These are phyloP conservation scores for Nitzschia inconspicua DNA, from an alignment of 108 stramenopile genomes.

Conservation along the genomic window DNA sequence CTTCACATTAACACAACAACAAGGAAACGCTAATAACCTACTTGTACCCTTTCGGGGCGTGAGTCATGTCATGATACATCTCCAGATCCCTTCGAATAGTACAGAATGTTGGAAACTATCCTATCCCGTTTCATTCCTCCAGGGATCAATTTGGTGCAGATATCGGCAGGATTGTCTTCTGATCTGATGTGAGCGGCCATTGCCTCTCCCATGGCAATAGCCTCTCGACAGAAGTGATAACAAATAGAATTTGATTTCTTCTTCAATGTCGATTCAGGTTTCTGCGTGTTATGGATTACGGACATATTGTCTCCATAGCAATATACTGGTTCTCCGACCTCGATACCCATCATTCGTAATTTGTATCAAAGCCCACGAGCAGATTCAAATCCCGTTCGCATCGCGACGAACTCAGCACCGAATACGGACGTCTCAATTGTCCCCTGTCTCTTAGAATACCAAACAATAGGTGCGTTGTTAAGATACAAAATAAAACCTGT, in stretches of 20 bases:
- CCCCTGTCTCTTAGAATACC: constrained; percentile 48
- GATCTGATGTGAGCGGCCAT: too few relatives aligned
- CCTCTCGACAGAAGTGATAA: constrained; percentile 43
- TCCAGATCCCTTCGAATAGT: too few relatives aligned
- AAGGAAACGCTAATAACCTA: too few relatives aligned
- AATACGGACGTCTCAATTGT: constrained; percentile 57
- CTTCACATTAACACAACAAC: too few relatives aligned
- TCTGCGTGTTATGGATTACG: constrained; percentile 28
- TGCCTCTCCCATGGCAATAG: constrained; percentile 26
- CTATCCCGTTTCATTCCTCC: too few relatives aligned
- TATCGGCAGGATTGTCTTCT: too few relatives aligned
- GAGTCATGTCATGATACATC: too few relatives aligned
- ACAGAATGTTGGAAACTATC: too few relatives aligned
- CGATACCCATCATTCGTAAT: constrained; percentile 53
- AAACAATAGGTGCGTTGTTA: constrained; percentile 47
- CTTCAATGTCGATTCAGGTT: constrained; percentile 43
- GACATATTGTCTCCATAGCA: constrained; percentile 45
- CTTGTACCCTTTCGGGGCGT: too few relatives aligned
- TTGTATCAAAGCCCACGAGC: constrained; percentile 49
- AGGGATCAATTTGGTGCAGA: too few relatives aligned
- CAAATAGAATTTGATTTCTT: constrained; percentile 47
- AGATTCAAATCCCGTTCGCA: constrained; percentile 17
- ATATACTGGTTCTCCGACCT: constrained; percentile 21
- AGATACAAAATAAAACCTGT: constrained; percentile 56
- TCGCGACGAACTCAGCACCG: constrained; percentile 46